Base-by-base conservation (phyloP, 176 grass and related monocot genomes). In the Phoenix roebelenii region DNA sequence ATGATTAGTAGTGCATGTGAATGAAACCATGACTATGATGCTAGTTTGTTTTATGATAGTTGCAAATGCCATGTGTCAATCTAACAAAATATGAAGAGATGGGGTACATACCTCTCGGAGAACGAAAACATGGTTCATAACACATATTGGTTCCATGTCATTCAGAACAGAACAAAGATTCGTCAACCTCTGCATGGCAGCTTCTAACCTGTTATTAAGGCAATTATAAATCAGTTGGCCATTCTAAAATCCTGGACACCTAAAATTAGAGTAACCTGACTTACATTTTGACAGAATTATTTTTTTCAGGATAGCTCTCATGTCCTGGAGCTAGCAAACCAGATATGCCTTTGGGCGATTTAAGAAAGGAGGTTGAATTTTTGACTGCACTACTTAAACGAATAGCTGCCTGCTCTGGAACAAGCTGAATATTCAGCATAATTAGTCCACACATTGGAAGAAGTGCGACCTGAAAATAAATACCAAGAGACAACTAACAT, bases 121-220 rank as follows among this genome's bases (percentile, higher is more conserved):
- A 79, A 97, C 81, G 80, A 97, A 97, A 76, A 97, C 92, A 82
- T 97, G 92, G 68, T 97, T 97, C 59, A 91, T 87, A 70, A 97
- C 92, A 85, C 92, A 85, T 65, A 97, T 85, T 75, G 92, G 92
- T 78, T 97, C 92, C 92, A 97, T 97, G 22, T 97, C 92, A 87
- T 97, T 97, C 73, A 97, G 73, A 69, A 97, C 92, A 57, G 92
- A 97, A 67, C 92, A 97, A 60, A 97, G 77, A 97, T 84, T 91
- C 56, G 87, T 90, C 72, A 97, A 25, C 66, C 92, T 97, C 68
- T 97, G 92, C 80, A 91, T 91, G 30, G 92, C 92, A 61, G 92
- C 92, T 79, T 97, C 92, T 58, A 97, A 72, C 92, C 92, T 97
- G 78, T 88, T 84, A 78, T 67, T 55, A 55, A 51, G 20, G 54